phyloP scores from a whole-genome alignment of 129 eudicot species.

The Rutidosis leptorrhynchoides region DNA sequence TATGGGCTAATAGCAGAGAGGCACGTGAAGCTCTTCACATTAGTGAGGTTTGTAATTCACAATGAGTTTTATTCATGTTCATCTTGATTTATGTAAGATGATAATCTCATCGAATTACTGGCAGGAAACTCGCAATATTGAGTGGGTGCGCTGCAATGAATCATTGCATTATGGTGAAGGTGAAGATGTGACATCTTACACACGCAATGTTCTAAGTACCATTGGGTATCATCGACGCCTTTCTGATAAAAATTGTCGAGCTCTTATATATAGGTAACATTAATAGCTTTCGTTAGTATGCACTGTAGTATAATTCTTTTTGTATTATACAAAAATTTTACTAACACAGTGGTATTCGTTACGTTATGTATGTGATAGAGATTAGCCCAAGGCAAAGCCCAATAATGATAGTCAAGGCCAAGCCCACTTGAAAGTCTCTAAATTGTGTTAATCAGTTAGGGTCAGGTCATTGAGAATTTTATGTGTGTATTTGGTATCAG shows the following conservation, averaged over 20 bases:
- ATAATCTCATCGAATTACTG: conserved; percentile 5
- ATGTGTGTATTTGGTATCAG: no score
- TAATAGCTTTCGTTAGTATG: no score
- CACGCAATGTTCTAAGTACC: conserved; percentile 21
- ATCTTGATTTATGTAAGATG: not conserved
- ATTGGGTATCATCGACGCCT: conserved; percentile 22
- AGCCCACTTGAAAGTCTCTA: no score
- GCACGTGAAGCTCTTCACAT: conserved; percentile 29
- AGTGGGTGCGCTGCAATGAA: conserved; percentile 29
- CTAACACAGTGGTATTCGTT: no score
- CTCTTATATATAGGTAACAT: conserved; percentile 30
- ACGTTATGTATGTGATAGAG: no score
- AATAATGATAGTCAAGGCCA: no score
- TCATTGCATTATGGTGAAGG: not conserved
- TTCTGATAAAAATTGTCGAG: conserved; percentile 16
- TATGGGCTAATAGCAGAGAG: conserved; percentile 28
- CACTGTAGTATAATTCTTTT: no score
- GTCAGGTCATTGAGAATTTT: no score
- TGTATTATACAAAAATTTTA: no score
- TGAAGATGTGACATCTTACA: conserved; percentile 10
- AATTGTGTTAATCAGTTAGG: no score
- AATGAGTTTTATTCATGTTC: conserved; percentile 14
- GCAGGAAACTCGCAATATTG: conserved; percentile 17
- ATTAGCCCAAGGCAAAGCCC: no score
- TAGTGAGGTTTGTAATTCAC: conserved; percentile 26